These are phyloP conservation scores for Hymenotorrendiella dingleyae DNA, from an alignment of 2,329 filamentous ascomycete genomes.

Conservation along the genomic window DNA sequence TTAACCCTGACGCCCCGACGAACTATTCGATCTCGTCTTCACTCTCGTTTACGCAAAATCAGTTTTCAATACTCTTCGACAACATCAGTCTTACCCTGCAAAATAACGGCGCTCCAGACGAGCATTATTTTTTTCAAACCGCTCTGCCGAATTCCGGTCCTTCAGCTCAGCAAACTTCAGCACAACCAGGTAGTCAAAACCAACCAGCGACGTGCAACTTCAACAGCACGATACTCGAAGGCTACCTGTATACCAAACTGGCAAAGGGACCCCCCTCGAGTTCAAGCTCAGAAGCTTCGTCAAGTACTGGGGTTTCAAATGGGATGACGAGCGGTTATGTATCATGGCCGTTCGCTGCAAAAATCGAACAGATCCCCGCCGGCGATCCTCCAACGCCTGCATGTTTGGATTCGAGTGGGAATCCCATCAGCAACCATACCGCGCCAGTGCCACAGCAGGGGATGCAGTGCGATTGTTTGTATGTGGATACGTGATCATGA, in stretches of 20 bases:
- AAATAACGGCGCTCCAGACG: conserved; percentile 41
- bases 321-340: conserved; percentile 29
- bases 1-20: conserved; percentile 32
- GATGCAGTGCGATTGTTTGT: conserved; percentile 23
- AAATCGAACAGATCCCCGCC: conserved; percentile 45
- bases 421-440: conserved; percentile 34
- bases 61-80: conserved; percentile 50
- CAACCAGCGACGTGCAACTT: conserved; percentile 51
- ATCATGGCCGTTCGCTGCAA: conserved; percentile 53
- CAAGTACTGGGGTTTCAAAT: conserved; percentile 11
- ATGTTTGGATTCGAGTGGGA: conserved; percentile 41
- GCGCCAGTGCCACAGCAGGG: conserved; percentile 19
- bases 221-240: conserved; percentile 48
- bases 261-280: conserved; percentile 36
- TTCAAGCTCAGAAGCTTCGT: conserved; percentile 30
- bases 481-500: conserved; percentile 22
- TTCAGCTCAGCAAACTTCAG: no score
- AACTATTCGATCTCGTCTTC: conserved; percentile 49
- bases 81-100: conserved; percentile 45
- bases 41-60: conserved; percentile 51
- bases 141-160: conserved; percentile 46
- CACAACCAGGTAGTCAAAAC: conserved; percentile 38
- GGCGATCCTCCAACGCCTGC: conserved; percentile 45
- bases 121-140: conserved; percentile 54
- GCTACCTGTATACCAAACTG: conserved; percentile 54